Conservation (phyloP, 352 stramenopile species). For the Phytopythium oedochilum region DNA sequence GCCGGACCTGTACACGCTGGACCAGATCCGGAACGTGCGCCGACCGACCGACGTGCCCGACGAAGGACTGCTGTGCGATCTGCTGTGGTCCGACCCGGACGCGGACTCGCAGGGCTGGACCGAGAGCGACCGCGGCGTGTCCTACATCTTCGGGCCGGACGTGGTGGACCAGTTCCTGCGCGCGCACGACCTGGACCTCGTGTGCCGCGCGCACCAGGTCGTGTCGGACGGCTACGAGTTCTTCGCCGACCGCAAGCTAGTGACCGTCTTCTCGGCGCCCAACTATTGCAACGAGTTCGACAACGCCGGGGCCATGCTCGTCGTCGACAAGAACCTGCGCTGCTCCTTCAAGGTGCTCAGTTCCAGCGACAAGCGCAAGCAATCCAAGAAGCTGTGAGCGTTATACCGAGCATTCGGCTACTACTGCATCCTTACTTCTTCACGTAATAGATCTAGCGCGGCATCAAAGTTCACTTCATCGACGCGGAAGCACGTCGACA, state of each 20-base stretch:
- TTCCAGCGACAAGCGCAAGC: constrained; percentile 68
- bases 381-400: constrained; percentile 24
- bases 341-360: constrained; percentile 85
- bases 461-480: too few relatives aligned
- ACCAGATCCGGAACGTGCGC: constrained; percentile 93
- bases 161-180: constrained; percentile 97
- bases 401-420: too few relatives aligned
- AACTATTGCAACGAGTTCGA: constrained; percentile 99
- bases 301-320: constrained; percentile 94
- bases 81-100: constrained; percentile 87
- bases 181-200: constrained; percentile 96
- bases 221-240: constrained; percentile 99
- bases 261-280: constrained; percentile 99
- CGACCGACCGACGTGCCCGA: constrained; percentile 83
- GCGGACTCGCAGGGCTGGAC: constrained; percentile 91
- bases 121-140: constrained; percentile 96
- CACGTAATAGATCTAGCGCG: too few relatives aligned
- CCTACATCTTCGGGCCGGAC: constrained; percentile 98
- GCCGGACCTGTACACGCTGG: constrained; percentile 95
- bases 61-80: constrained; percentile 78
- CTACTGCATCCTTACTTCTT: too few relatives aligned
- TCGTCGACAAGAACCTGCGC: constrained; percentile 64
- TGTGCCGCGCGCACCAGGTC: constrained; percentile 98
- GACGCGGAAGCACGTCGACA: constrained; percentile 23
- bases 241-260: constrained; percentile 97